Base-by-base conservation (phyloP, 768 basidiomycete species). In the Pisolithus sp. region DNA sequence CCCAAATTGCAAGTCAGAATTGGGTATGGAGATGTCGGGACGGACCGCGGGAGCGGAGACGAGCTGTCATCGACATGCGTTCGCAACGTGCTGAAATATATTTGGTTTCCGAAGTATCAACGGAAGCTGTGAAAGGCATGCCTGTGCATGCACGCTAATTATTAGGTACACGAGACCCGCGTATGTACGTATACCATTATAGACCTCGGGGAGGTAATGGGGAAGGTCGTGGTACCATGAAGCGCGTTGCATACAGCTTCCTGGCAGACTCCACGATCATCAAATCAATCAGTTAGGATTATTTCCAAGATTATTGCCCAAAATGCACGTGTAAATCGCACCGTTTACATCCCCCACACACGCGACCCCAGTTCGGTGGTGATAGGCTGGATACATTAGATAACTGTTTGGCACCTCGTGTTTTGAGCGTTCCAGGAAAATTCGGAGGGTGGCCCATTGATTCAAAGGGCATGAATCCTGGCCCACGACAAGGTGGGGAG, bases 361-460 rank as follows among this genome's bases (percentile, higher is more conserved):
- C 43, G 37, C 47, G 56, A 51, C 64, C 34, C 5, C 61, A 48
- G 43, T 49, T 53, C 53, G 28, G 42, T 53, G 43, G 52, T 38
- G 58, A 64, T 59, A 49, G 49, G 55, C 34, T 41, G 52, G 36
- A 52, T 46, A 41, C 53, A 55, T 67, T 61, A 67, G 64, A 63
- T 57, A 66, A 66, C 62, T 51, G 47, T 46, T 8, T 58, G 4
- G 54, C 51, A 54, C 65, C 65, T 67, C 65, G 53, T 65, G 65
- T 56, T 53, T 12, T 41, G 43, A 38, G 60, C 57, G 41, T 67
- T 66, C 34, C 30, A 49, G 58, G 52, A 37, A 53, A 36, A 39
- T 50, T 45, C 52, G 51, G 49, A 46, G 56, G 45, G 48, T 53
- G 28, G 54, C 31, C 20, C 34, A 49, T n/a, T 43, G 41, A 31